Evolutionary conservation across 257 asterid genomes (phyloP).

Genomic region (Lavandula angustifolia): DNA sequence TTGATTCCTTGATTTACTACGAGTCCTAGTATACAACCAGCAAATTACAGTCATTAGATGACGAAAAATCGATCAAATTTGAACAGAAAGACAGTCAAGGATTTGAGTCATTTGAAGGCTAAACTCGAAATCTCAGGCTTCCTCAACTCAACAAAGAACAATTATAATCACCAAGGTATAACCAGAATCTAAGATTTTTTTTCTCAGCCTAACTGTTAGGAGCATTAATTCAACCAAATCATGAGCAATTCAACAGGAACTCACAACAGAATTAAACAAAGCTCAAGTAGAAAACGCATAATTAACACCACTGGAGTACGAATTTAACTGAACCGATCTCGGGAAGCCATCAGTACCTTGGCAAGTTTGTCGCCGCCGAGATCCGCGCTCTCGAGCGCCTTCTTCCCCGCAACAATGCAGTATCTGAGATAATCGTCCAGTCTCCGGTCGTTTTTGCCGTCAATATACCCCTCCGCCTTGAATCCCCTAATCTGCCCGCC

Average conservation of each 20-base stretch:
- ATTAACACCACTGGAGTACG: not conserved
- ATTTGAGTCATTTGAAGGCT: not conserved
- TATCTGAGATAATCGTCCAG: constrained; percentile 55
- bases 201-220: not conserved
- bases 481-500: constrained; percentile 65
- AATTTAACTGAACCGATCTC: constrained; percentile 22
- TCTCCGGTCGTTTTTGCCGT: constrained; percentile 61
- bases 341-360: constrained; percentile 36
- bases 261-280: constrained; percentile 15
- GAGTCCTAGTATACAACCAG: constrained; percentile 15
- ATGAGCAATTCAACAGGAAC: constrained; percentile 1
- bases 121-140: not conserved
- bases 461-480: constrained; percentile 52
- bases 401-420: constrained; percentile 65
- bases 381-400: constrained; percentile 56
- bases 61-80: not conserved
- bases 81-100: constrained; percentile 12
- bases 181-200: not conserved
- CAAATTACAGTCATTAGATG: not conserved
- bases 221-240: constrained; percentile 5
- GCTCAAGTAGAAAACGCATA: not conserved
- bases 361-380: constrained; percentile 49
- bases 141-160: not conserved
- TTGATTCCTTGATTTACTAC: constrained; percentile 5
- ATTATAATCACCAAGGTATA: not conserved